Percentiles rank a stretch among this genome's conserved stretches.
These are phyloP conservation scores for Aspergillus haitiensis DNA, from an alignment of 495 filamentous ascomycete species.

Conservation along the genomic window DNA sequence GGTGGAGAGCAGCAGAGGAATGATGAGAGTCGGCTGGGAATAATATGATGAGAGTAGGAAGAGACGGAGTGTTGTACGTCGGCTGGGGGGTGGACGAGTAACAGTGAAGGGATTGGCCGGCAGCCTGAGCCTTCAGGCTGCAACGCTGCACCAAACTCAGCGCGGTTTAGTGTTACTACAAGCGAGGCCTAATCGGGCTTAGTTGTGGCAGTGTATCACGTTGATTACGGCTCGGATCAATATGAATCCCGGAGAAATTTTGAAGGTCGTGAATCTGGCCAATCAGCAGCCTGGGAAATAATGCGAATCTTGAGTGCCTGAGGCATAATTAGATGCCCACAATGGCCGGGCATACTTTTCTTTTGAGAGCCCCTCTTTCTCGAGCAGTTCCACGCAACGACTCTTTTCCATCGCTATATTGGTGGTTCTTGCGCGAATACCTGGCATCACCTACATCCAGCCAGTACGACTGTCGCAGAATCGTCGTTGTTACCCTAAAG, in stretches of 20 bases:
- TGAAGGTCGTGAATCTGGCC: conserved; percentile 12
- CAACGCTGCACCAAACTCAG: conserved; percentile 17
- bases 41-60: conserved; percentile 35
- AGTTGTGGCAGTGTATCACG: conserved; percentile 21
- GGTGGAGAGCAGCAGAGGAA: conserved; percentile 30
- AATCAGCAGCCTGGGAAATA: conserved; percentile 35
- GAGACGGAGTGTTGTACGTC: conserved; percentile 34
- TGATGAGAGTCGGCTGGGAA: conserved; percentile 32
- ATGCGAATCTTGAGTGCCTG: conserved; percentile 24
- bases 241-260: conserved; percentile 13
- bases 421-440: conserved; percentile 24
- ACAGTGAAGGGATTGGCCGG: conserved; percentile 33
- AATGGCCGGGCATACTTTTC: conserved; percentile 35
- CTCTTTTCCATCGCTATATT: conserved; percentile 17
- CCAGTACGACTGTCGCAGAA: conserved; percentile 22
- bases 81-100: conserved; percentile 33
- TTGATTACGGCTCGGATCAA: conserved; percentile 28
- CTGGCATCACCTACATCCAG: conserved; percentile 20
- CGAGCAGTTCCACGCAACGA: conserved; percentile 19
- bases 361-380: conserved; percentile 31
- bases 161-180: conserved; percentile 31
- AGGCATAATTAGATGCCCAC: conserved; percentile 28
- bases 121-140: conserved; percentile 38
- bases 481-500: conserved; percentile 15
- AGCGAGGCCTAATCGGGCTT: conserved; percentile 27